Evolutionary conservation across 164 flowering plant species (phyloP), one percentile per base, ranked within the genome.

Genomic region (Akebia trifoliata): DNA sequence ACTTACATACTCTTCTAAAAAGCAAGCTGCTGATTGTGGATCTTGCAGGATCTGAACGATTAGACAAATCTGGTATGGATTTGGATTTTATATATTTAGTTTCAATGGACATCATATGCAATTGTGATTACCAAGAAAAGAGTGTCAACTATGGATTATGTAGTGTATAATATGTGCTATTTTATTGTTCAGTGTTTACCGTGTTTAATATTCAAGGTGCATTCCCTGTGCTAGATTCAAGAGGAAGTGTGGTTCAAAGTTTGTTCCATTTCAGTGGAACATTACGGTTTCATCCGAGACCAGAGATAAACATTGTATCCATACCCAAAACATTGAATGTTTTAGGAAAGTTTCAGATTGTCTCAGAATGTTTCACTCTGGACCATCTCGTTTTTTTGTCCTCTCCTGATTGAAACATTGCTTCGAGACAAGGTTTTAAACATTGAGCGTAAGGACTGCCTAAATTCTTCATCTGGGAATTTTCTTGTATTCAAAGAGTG

Each of bases 21-120:
- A 83, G 96, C 90, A 91, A 91, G 70, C 70, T 91, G 68, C 74
- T 91, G 62, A 79, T 91, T 54, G 96, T 91, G 65, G 96, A 88
- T 74, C 96, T 91, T 62, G 95, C 96, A 3, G 96, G 98, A 68
- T 91, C 98, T 30, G 98, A 91, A 69, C 76, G 98, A 69, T 29
- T 88, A 45, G 81, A 81, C 59, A 91, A 91, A 81, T 88, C 98
- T 65, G 96, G 98, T 91, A 15, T 26, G 76, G 54, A 50, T 49
- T 29, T 56, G 50, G 20, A 35, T 31, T 6, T 8, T 49, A 9
- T 60, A 6, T 26, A 50, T 31, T 48, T 32, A 17, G 4, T 5
- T 54, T 43, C 20, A 29, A 36, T 47, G 14, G 18, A 20, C 1
- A 5, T 43, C 11, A 11, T 20, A 40, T 44, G 26, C 18, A 43